Evolutionary conservation across 768 basidiomycete genomes (phyloP).

Genomic region (Suillus occidentalis): DNA sequence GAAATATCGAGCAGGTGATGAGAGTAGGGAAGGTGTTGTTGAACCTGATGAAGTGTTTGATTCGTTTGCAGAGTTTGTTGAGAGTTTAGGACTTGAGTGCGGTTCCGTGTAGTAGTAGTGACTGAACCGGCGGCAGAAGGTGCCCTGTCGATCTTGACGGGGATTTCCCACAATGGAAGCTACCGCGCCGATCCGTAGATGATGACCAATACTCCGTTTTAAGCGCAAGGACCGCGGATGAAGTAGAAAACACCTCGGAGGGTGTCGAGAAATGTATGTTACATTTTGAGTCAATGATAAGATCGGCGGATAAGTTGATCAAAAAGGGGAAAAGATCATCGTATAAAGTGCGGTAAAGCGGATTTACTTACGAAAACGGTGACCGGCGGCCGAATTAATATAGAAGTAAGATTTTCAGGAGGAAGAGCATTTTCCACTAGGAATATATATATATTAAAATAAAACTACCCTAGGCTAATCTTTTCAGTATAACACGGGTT

Average conservation of each 20-base stretch:
- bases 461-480: constrained; percentile 5
- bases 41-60: constrained; percentile 56
- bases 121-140: background rate
- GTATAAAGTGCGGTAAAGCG: constrained; percentile 16
- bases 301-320: constrained; percentile 36
- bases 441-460: no score
- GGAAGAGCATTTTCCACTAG: background rate
- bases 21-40: constrained; percentile 35
- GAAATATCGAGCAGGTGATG: constrained; percentile 66
- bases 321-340: constrained; percentile 33
- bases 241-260: no score
- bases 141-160: constrained; percentile 12
- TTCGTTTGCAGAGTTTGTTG: constrained; percentile 54
- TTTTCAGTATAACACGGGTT: no score
- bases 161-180: constrained; percentile 7
- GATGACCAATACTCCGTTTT: constrained; percentile 20
- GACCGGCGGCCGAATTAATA: constrained; percentile 19
- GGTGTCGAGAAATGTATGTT: constrained; percentile 2
- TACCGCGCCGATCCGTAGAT: constrained; percentile 22
- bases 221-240: constrained; percentile 16
- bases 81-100: constrained; percentile 23
- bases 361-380: constrained; percentile 14
- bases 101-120: background rate
- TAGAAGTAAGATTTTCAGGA: constrained; percentile 19
- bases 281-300: constrained; percentile 29